Conservation (phyloP, 495 filamentous ascomycete genomes). For the Neurospora cerealis region DNA sequence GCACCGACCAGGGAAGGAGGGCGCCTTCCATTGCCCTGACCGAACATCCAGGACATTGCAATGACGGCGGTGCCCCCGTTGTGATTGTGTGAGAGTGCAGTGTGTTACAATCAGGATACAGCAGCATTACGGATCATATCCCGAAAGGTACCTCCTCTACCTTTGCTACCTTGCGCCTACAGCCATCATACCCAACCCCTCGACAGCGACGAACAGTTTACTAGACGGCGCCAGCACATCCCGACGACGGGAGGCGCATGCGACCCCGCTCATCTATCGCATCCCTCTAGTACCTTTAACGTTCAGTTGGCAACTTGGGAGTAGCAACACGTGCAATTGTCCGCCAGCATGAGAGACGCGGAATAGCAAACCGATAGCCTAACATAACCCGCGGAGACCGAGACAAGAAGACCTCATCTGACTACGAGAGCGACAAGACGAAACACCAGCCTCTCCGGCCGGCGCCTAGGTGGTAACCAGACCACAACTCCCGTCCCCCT, state of each 20-base stretch:
- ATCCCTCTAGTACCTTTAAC: background rate
- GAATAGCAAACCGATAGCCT: background rate
- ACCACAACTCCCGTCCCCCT: conserved; percentile 1
- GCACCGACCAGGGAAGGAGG: background rate
- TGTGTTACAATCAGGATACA: background rate
- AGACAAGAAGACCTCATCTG: background rate
- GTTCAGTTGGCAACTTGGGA: background rate
- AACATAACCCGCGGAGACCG: background rate
- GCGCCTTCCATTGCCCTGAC: background rate
- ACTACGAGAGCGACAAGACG: background rate
- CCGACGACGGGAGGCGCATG: background rate
- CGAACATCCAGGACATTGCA: background rate
- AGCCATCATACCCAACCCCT: background rate
- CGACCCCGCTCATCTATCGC: background rate
- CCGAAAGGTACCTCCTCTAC: background rate
- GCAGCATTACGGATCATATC: background rate
- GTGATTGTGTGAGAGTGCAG: background rate
- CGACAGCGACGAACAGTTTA: background rate
- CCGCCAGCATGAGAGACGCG: background rate
- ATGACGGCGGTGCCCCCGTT: background rate
- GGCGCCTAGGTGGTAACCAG: background rate
- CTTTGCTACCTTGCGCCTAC: background rate
- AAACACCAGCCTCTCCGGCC: background rate
- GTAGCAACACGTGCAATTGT: background rate
- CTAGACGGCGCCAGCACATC: background rate